Evolutionary conservation across 2,329 filamentous ascomycete species (phyloP).

Genomic region (Orbilia blumenaviensis): DNA sequence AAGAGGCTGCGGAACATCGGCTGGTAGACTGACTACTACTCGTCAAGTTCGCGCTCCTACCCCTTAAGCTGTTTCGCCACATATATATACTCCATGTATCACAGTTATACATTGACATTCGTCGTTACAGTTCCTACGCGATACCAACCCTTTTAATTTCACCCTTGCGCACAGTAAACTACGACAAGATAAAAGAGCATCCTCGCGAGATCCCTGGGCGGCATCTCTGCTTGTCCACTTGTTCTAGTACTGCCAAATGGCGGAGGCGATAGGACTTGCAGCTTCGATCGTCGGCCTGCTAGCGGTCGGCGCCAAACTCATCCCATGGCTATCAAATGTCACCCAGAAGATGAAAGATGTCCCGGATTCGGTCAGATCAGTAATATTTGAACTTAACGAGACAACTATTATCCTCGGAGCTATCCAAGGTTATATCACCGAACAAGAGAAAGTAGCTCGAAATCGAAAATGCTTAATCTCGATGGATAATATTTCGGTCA

Average conservation of each 20-base stretch:
- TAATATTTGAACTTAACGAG: constrained; percentile 13
- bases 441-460: background rate
- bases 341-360: background rate
- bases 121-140: no score
- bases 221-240: no score
- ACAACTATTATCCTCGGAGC: constrained; percentile 4
- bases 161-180: no score
- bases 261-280: constrained; percentile 15
- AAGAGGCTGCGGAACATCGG: no score
- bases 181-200: no score
- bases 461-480: constrained; percentile 5
- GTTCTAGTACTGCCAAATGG: background rate
- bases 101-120: no score
- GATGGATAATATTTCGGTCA: constrained; percentile 18
- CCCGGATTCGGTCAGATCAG: background rate
- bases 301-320: constrained; percentile 3
- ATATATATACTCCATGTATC: no score
- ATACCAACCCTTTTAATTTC: no score
- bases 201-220: no score
- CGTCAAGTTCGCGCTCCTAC: no score
- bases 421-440: constrained; percentile 2
- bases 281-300: constrained; percentile 22
- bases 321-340: background rate
- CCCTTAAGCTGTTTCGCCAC: no score
- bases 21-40: no score